A percentile compares a stretch with the other conserved stretches of the same genome.
Evolutionary conservation across 768 basidiomycete genomes (phyloP).

Genomic region (Sistotremastrum niveocremeum): DNA sequence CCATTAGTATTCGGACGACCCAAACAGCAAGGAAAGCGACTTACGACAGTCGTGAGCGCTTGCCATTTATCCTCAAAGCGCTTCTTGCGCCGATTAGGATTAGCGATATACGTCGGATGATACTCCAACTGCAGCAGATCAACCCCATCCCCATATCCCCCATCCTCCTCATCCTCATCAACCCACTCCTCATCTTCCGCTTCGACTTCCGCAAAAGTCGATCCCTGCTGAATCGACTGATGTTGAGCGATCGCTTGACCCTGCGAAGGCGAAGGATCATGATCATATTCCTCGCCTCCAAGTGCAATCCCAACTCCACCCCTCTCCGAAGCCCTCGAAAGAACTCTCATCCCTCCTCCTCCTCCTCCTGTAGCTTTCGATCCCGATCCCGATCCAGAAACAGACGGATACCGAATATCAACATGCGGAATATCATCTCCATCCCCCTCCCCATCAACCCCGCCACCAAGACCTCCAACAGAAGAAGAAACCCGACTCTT

Average conservation of each 20-base stretch:
- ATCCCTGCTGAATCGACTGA: too few species aligned
- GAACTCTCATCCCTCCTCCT: slow-evolving; percentile 6
- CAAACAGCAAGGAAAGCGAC: slow-evolving; percentile 8
- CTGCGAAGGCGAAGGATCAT: too few species aligned
- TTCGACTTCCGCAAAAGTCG: slow-evolving; percentile 11
- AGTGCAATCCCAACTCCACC: not conserved
- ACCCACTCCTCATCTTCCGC: slow-evolving; percentile 52
- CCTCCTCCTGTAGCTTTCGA: slow-evolving; percentile 13
- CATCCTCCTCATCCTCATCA: slow-evolving; percentile 53
- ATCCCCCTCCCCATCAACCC: not conserved
- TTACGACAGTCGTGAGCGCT: slow-evolving; percentile 54
- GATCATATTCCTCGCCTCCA: not conserved
- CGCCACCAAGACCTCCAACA: not conserved
- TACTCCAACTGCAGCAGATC: slow-evolving; percentile 66
- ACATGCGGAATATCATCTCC: not conserved
- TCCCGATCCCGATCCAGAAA: slow-evolving; percentile 14
- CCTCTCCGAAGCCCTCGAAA: too few species aligned
- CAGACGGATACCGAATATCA: not conserved
- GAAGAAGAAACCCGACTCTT: too few species aligned
- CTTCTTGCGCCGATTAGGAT: slow-evolving; percentile 51
- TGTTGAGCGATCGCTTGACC: too few species aligned
- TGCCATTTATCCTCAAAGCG: slow-evolving; percentile 73
- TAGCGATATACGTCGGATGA: slow-evolving; percentile 56
- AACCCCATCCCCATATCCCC: slow-evolving; percentile 45
- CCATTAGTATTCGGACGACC: not conserved